Conservation (phyloP, 2,329 filamentous ascomycete species). For the Whalleya microplaca region DNA sequence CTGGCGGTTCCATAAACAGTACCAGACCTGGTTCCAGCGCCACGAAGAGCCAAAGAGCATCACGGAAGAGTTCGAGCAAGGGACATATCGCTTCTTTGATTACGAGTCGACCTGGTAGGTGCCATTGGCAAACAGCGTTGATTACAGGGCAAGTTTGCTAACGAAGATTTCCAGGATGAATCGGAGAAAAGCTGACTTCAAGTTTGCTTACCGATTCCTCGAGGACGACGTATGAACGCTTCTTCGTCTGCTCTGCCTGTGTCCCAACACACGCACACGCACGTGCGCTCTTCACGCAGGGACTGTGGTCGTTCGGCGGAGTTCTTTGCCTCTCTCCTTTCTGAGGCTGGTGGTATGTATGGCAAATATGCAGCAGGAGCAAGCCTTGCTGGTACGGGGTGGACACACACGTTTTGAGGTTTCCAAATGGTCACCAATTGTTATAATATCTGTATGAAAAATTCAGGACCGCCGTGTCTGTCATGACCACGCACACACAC, state of each 20-base stretch:
- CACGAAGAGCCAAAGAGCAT: conserved; percentile 99
- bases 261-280: neutral
- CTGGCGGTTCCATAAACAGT: conserved; percentile 99
- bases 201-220: conserved; percentile 96
- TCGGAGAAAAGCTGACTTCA: conserved; percentile 94
- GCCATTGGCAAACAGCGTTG: conserved; percentile 8
- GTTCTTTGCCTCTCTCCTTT: conserved; percentile 1
- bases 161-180: conserved; percentile 83
- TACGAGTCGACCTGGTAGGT: conserved; percentile 98
- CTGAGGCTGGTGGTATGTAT: conserved; percentile 9
- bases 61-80: conserved; percentile 98
- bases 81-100: conserved; percentile 98
- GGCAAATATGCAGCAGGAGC: neutral
- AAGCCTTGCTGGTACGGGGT: conserved; percentile 5
- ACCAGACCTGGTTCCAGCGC: conserved; percentile 98
- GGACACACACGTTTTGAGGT: neutral
- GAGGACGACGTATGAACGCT: conserved; percentile 78
- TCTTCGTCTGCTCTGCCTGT: neutral
- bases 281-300: neutral
- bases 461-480: conserved; percentile 12
- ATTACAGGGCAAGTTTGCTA: conserved; percentile 9
- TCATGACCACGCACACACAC: neutral
- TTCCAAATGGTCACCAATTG: conserved; percentile 8
- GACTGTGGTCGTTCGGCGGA: neutral
- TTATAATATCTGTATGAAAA: conserved; percentile 25